phyloP scores from a whole-genome alignment of 805 yeast species.

The Maudiozyma barnettii region DNA sequence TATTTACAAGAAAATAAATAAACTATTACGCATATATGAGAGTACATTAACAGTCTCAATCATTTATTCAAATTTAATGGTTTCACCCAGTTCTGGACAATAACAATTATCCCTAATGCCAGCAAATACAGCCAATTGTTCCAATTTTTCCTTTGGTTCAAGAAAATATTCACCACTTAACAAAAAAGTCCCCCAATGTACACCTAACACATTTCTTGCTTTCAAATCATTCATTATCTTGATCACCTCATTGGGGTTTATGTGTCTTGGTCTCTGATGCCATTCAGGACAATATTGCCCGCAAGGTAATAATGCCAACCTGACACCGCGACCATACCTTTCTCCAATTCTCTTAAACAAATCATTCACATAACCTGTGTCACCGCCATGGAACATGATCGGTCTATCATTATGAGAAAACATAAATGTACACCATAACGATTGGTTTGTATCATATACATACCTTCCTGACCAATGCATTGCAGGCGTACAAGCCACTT shows the following conservation, averaged over 20 bases:
- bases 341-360: conserved; percentile 58
- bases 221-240: conserved; percentile 54
- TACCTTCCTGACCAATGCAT: conserved; percentile 95
- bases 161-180: conserved; percentile 78
- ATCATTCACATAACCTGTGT: conserved; percentile 79
- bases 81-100: conserved; percentile 71
- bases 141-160: conserved; percentile 65
- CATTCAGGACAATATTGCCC: conserved; percentile 94
- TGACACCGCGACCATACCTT: conserved; percentile 49
- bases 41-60: not conserved
- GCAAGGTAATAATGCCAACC: conserved; percentile 72
- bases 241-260: conserved; percentile 68
- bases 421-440: conserved; percentile 86
- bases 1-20: not conserved
- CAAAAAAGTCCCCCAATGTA: conserved; percentile 95
- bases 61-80: conserved; percentile 37
- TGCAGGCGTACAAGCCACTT: conserved; percentile 83
- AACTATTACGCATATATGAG: not conserved
- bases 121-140: conserved; percentile 36
- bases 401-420: conserved; percentile 59
- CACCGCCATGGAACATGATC: conserved; percentile 84
- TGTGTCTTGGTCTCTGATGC: conserved; percentile 89
- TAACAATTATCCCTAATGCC: conserved; percentile 31
- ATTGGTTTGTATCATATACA: conserved; percentile 66
- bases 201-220: conserved; percentile 63